Base-by-base conservation (phyloP, 106 monocot species). In the Dendrobium catenatum region DNA sequence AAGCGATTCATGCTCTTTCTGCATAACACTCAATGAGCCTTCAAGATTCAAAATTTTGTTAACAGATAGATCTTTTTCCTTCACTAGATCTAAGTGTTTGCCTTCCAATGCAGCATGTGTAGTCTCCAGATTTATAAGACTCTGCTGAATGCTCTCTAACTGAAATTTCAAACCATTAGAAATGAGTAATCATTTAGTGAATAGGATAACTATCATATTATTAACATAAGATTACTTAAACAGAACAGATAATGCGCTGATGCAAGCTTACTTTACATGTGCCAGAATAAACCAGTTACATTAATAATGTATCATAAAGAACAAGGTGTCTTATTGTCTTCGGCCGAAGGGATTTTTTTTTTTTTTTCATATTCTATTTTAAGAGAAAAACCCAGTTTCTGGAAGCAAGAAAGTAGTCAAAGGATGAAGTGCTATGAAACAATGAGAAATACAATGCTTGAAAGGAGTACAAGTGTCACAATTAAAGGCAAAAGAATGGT, bases 1-100 rank as follows among this genome's bases (percentile, higher is more conserved):
- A 54, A 82, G 72, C 24, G 40, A 82, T 78, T 85, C 89, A 85
- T 89, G 82, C 18, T 89, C 84, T 83, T 88, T 51, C 49, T 80
- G 86, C 82, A 92, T 75, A 0, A 73, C 48, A 43, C 80, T 84
- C 75, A 90, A 84, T 3, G 82, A 78, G 79, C 67, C 16, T 79
- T 89, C 64, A 20, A 96, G 81, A 75, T 90, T 85, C 20, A 54
- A 47, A 55, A 93, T 59, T 42, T 84, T 80, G 11, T 51, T 54
- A 75, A 80, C 11, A 44, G 72, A 82, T 4, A 70, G 49, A 55
- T 88, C 81, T 77, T 85, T 90, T n/a, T 96, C 90, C 42, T 80
- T 78, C 49, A 80, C 84, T 48, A 96, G 76, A 73, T 73, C 55
- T 22, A 59, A 74, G 54, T 81, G 43, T 27, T 80, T 83, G 22